Evolutionary conservation across 805 yeast genomes (phyloP).

Genomic region (Pichia rugopelliculosa): DNA sequence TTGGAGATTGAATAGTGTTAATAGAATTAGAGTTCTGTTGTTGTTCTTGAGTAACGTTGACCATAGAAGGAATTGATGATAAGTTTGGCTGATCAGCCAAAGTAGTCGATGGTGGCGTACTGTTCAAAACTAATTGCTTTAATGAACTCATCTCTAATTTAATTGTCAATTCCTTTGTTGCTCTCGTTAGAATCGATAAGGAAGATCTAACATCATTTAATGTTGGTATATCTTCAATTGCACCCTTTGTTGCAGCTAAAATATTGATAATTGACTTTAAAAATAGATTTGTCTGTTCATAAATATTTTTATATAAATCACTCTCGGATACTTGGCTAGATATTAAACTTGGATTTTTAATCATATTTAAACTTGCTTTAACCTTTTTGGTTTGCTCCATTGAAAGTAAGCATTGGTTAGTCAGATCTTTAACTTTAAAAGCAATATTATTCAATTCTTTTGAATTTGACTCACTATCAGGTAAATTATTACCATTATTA

Average conservation of each 20-base stretch:
- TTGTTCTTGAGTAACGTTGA: constrained; percentile 21
- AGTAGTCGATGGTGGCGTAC: constrained; percentile 13
- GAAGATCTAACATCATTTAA: constrained; percentile 74
- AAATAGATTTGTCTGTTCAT: constrained; percentile 81
- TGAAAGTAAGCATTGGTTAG: constrained; percentile 68
- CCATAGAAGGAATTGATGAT: constrained; percentile 31
- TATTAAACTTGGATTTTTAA: constrained; percentile 27
- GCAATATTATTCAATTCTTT: constrained; percentile 34
- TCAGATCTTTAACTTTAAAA: constrained; percentile 64
- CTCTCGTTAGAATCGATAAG: constrained; percentile 73
- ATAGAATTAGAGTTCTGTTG: constrained; percentile 1
- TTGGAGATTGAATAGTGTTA: background rate
- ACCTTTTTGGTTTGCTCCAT: constrained; percentile 75
- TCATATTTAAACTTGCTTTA: constrained; percentile 43
- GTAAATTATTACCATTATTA: background rate
- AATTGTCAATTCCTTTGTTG: constrained; percentile 89
- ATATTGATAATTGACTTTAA: constrained; percentile 78
- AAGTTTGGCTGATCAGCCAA: constrained; percentile 29
- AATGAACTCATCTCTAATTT: constrained; percentile 61
- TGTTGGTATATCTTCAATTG: constrained; percentile 75
- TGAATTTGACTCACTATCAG: constrained; percentile 1
- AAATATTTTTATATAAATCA: constrained; percentile 58
- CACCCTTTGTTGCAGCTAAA: constrained; percentile 71
- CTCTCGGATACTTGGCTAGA: constrained; percentile 13
- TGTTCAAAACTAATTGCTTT: constrained; percentile 23